Evolutionary conservation across 1,139 yeast species (phyloP), one percentile per base, ranked within the genome.

Genomic region (Nakaseomyces sp.): DNA sequence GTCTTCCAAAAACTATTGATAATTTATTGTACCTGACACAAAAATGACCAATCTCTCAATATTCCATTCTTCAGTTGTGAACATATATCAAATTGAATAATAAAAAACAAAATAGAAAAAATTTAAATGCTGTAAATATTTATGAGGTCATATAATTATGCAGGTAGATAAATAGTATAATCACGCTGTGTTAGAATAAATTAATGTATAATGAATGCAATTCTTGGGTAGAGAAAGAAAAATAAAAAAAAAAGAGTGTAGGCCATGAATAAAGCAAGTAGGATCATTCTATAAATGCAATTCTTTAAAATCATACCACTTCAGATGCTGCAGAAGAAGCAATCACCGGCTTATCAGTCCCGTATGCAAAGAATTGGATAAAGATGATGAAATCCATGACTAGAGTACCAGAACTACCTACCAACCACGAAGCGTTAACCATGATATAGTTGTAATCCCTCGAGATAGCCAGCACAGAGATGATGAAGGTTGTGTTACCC

Each of bases 321-420:
- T 32, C 28, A 9, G 38, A 35, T 8, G 28, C 26, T 35, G 18
- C 22, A 22, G 36, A 32, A 6, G 36, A 32, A 18, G 20, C 13
- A 32, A 32, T 8, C 13, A 12, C 19, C 5, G 38, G 28, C 12
- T 35, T 35, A 10, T 28, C 36, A n/a, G 20, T 39, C 10, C 41
- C 80, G 67, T 89, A 89, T 41, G 81, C 56, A 72, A 88, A 88
- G 63, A 91, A 89, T 66, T 91, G 98, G 38, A 78, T 65, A 57
- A 91, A 89, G 18, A 91, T 91, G 38, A 83, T 71, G 50, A 87
- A 81, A 64, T 91, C 98, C 65, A 89, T 73, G 2, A 74, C 68
- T 53, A 91, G 71, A 4, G 98, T 89, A 5, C 98, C 98, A 41
- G 83, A 72, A 32, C 94, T 81, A 0, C 98, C 98, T 2, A 89